Conservation (phyloP, 1,284 basidiomycete species). For the Gomphus bonarii region DNA sequence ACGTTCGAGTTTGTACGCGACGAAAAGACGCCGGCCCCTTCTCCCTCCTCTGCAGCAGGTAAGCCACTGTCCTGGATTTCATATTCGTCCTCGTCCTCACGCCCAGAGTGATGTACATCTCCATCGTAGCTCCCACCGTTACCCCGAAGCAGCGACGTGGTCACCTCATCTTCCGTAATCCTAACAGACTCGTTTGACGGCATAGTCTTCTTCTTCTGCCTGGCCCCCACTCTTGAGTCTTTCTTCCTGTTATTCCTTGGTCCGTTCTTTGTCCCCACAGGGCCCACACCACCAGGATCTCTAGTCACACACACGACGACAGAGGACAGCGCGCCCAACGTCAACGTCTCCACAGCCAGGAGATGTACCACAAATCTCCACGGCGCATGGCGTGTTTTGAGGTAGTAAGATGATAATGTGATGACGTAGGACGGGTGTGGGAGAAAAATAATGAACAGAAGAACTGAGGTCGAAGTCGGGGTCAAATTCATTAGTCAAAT, state of each 20-base stretch:
- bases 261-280: not conserved
- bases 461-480: conserved; percentile 31
- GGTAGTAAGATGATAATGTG: conserved; percentile 55
- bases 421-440: conserved; percentile 65
- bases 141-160: not conserved
- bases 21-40: not conserved
- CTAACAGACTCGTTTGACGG: not conserved
- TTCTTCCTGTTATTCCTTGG: not conserved
- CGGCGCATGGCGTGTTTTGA: conserved; percentile 39
- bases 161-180: not conserved
- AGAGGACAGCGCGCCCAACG: conserved; percentile 57
- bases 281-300: conserved; percentile 46
- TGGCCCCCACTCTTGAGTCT: not conserved
- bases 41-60: not conserved
- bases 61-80: not conserved
- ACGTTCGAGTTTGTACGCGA: not conserved
- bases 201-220: not conserved
- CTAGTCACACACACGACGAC: conserved; percentile 60
- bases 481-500: not conserved
- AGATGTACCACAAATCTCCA: conserved; percentile 43
- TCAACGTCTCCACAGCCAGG: conserved; percentile 45
- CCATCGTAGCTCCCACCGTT: not conserved
- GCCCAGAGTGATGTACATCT: not conserved
- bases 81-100: not conserved
- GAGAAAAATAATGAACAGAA: conserved; percentile 47